phyloP scores from a whole-genome alignment of 108 stramenopile species.

The Stephanodiscus minutulus region DNA sequence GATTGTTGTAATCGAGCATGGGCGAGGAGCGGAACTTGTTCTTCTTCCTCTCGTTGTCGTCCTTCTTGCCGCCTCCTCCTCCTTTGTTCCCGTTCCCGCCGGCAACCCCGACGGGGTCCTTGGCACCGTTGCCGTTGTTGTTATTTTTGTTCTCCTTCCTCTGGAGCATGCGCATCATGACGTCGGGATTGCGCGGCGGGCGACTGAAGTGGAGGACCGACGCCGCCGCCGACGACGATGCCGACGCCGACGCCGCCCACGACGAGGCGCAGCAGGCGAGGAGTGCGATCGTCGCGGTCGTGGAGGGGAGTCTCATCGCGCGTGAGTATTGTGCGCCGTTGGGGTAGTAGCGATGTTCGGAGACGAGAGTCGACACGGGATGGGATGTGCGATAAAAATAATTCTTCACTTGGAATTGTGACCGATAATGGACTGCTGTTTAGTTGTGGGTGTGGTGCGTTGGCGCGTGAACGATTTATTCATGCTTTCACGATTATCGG shows the following conservation, averaged over 20 bases:
- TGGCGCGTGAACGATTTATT: too few species aligned
- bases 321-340: neutral
- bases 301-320: neutral
- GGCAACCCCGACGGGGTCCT: neutral
- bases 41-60: neutral
- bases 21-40: neutral
- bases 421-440: too few species aligned
- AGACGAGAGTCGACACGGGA: neutral
- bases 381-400: too few species aligned
- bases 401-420: too few species aligned
- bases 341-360: neutral
- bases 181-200: neutral
- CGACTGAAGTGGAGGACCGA: neutral
- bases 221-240: neutral
- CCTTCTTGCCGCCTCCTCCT: neutral
- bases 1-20: neutral
- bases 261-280: neutral
- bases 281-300: neutral
- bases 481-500: too few species aligned
- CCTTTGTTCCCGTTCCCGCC: neutral
- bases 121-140: neutral
- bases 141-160: neutral
- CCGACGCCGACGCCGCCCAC: neutral
- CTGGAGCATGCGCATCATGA: slow-evolving; percentile 10
- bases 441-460: too few species aligned